phyloP scores from a whole-genome alignment of 2,329 filamentous ascomycete species.

The Alternaria metachromatica region DNA sequence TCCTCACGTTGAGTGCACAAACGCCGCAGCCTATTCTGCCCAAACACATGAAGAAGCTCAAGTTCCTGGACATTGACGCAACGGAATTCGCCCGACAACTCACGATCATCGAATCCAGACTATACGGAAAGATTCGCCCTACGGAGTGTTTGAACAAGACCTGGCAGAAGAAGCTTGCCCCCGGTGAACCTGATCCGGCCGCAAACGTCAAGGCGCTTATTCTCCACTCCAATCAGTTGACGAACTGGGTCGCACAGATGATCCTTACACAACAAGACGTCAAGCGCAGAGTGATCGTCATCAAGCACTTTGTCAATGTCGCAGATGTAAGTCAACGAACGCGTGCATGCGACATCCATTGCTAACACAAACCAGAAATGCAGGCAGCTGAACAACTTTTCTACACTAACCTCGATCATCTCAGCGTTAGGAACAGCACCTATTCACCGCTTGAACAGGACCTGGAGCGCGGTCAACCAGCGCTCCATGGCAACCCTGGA shows the following conservation, averaged over 20 bases:
- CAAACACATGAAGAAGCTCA: constrained; percentile 99
- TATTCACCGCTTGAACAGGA: constrained; percentile 90
- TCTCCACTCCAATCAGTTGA: constrained; percentile 97
- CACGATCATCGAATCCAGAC: constrained; percentile 92
- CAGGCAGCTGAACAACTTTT: constrained; percentile 92
- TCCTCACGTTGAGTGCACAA: constrained; percentile 83
- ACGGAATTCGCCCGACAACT: constrained; percentile 97
- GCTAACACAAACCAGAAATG: constrained; percentile 74
- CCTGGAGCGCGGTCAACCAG: constrained; percentile 91
- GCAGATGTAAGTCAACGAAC: constrained; percentile 75
- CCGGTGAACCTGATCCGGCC: constrained; percentile 83
- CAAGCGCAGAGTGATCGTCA: constrained; percentile 94
- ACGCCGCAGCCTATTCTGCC: constrained; percentile 89
- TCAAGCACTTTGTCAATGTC: constrained; percentile 97
- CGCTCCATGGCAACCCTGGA: constrained; percentile 82
- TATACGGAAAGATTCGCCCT: constrained; percentile 95
- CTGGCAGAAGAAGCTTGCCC: constrained; percentile 93
- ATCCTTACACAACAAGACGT: constrained; percentile 93
- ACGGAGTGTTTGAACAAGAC: constrained; percentile 98
- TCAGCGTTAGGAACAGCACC: constrained; percentile 93
- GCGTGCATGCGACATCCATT: background rate
- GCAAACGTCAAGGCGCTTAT: constrained; percentile 96
- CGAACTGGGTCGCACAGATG: constrained; percentile 99
- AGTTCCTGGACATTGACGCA: constrained; percentile 95
- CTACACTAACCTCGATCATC: constrained; percentile 95